Base-by-base conservation (phyloP, 805 yeast genomes). In the Wickerhamia fluorescens region DNA sequence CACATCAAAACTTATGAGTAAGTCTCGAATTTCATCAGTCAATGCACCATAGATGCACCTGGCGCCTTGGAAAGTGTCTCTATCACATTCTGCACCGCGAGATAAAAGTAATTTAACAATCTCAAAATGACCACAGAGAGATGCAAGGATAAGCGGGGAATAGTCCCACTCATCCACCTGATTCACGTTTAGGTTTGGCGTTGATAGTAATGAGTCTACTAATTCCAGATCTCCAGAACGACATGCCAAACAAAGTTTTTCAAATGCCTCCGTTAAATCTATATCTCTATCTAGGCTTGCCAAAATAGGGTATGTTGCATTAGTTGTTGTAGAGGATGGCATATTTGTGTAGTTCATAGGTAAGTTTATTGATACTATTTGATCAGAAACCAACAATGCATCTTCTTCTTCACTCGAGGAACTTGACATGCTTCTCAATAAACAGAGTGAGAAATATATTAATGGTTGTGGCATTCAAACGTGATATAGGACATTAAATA, bases 31-130 rank as follows among this genome's bases (percentile, higher is more conserved):
- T 4, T 59, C 49, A 45, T 80, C 86, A 11, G 69, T 83, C 32
- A 83, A 53, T 0, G 94, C 92, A 2, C 88, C 92, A 44, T 83
- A 81, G 2, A 82, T 64, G 40, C 89, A 81, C 24, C 66, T 63
- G 8, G 79, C 84, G 3, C 94, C 92, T 49, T 81, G 83, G 44
- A 75, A 75, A n/a, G 87, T 77, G 46, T 82, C 89, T 44, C 85
- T 65, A 49, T 80, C 88, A 49, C 89, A 81, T 6, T 75, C 64
- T 0, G 92, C 86, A 6, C 94, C 94, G 23, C 62, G 37, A 25
- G 70, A 64, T 7, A 83, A 56, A 14, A 83, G 54, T 27, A 76
- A 49, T 30, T 58, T 61, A n/a, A 83, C 92, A 4, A 83, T 65
- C 1, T 57, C 59, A 36, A 65, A 66, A 49, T 82, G 89, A 1